Conservation (phyloP, 306 rosid species). For the Cucurbita moschata region DNA sequence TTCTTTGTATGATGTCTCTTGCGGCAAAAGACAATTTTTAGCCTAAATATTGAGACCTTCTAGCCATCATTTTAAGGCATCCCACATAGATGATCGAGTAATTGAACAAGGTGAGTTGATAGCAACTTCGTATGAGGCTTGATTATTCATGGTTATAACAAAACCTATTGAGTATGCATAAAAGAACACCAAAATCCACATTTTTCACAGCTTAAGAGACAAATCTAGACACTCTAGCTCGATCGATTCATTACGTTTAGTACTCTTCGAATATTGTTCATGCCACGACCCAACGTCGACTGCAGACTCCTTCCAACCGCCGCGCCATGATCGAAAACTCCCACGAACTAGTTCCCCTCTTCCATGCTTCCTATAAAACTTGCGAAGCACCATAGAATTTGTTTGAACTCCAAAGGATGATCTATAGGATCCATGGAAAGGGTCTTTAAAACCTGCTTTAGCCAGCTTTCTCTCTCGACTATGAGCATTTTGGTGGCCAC, state of each 20-base stretch:
- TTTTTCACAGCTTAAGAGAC: slow-evolving; percentile 60
- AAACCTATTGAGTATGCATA: no score
- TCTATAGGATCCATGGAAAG: slow-evolving; percentile 56
- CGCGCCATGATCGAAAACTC: slow-evolving; percentile 10
- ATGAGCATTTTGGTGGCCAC: no score
- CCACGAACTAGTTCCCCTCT: slow-evolving; percentile 10
- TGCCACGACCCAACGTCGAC: slow-evolving; percentile 24
- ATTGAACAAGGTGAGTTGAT: no score
- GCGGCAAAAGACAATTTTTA: no score
- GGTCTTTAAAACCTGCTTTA: slow-evolving; percentile 24
- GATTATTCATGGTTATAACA: no score
- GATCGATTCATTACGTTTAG: slow-evolving; percentile 39
- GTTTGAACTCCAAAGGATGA: slow-evolving; percentile 53
- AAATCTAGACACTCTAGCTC: slow-evolving; percentile 82
- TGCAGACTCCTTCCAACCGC: slow-evolving; percentile 16
- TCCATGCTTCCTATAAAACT: slow-evolving; percentile 9
- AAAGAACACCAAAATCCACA: no score
- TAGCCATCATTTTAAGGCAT: no score
- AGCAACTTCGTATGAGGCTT: no score
- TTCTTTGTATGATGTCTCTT: no score
- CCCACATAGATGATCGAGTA: no score
- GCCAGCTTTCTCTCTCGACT: no score
- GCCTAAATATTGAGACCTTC: no score
- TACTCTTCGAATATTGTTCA: slow-evolving; percentile 15
- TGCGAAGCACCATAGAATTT: slow-evolving; percentile 37